Base-by-base conservation (phyloP, 352 stramenopile species). In the Phytophthora europaea region DNA sequence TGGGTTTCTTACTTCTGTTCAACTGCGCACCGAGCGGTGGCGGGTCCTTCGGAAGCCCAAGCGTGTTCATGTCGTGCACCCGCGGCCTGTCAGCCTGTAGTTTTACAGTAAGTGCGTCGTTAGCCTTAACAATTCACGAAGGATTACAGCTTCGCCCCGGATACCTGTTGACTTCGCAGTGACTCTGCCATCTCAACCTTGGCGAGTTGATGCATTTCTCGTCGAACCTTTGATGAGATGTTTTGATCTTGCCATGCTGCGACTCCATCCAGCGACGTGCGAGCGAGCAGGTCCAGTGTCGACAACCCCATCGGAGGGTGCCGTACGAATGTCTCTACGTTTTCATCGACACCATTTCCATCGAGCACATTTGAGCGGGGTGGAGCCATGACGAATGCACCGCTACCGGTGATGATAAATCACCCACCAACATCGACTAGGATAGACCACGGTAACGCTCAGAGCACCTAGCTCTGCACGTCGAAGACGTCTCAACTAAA, bases 271-370 rank as follows among this genome's bases (percentile, higher is more conserved):
- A 61, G 57, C n/a, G 68, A 66, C 43, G 78, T 61, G 1, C 76
- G 70, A 72, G 85, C 80, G 67, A 94, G 66, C 33, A 94, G 71
- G 28, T 94, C 87, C 55, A 94, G 77, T 26, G 87, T 91, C 28
- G 87, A 94, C 9, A 86, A 65, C 40, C 67, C 76, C n/a, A 67
- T 75, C 62, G 47, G 60, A 70, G 43, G 63, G 43, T 67, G 67
- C 40, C 53, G 58, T 31, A 63, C 59, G 59, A 79, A 83, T 31
- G 38, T 51, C 47, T 85, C 60, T 26, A 87, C 23, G 10, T 61
- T 61, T 15, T 33, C 26, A n/a, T 65, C 50, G 31, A 22, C 23
- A 60, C 47, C 52, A 52, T 47, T 36, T 33, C 8, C 43, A 18
- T 48, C 43, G 18, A 16, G 63, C 15, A 16, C 5, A 15, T 68